Evolutionary conservation across 768 basidiomycete genomes (phyloP).

Genomic region (Favolaschia claudopus): DNA sequence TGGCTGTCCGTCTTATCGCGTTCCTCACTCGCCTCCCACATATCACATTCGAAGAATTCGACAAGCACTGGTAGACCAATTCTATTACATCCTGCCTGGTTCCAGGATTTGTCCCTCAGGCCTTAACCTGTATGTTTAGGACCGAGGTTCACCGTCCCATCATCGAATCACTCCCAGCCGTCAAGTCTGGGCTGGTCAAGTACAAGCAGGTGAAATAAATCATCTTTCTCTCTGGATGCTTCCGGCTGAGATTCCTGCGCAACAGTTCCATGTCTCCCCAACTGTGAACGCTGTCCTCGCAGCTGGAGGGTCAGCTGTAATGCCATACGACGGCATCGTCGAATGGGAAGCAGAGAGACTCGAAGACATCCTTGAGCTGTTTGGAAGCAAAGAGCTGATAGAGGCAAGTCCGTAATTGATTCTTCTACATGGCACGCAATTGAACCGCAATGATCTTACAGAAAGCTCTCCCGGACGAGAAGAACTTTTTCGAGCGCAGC

Average conservation of each 20-base stretch:
- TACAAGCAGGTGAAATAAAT: constrained; percentile 13
- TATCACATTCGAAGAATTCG: constrained; percentile 20
- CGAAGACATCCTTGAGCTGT: not conserved
- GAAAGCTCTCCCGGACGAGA: constrained; percentile 18
- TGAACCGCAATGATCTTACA: too few species aligned
- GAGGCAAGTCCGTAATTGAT: too few species aligned
- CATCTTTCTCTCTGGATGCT: not conserved
- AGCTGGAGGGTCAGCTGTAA: not conserved
- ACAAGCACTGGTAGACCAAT: constrained; percentile 10
- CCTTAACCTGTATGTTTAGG: not conserved
- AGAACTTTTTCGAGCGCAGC: constrained; percentile 21
- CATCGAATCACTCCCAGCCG: constrained; percentile 14
- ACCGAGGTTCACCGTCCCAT: constrained; percentile 5
- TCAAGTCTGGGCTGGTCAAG: constrained; percentile 18
- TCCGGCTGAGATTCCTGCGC: not conserved
- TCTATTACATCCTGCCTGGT: not conserved
- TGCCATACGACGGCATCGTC: constrained; percentile 13
- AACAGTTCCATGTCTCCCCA: constrained; percentile 20
- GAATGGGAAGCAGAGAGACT: constrained; percentile 12
- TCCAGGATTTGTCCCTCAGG: too few species aligned
- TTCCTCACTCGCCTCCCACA: constrained; percentile 17
- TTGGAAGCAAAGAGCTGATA: not conserved
- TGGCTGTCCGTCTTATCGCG: constrained; percentile 17
- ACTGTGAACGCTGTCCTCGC: constrained; percentile 11
- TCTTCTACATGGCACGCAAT: too few species aligned